These are phyloP conservation scores for Solanum corneliomulleri DNA, from an alignment of 257 asterid genomes.

Conservation along the genomic window DNA sequence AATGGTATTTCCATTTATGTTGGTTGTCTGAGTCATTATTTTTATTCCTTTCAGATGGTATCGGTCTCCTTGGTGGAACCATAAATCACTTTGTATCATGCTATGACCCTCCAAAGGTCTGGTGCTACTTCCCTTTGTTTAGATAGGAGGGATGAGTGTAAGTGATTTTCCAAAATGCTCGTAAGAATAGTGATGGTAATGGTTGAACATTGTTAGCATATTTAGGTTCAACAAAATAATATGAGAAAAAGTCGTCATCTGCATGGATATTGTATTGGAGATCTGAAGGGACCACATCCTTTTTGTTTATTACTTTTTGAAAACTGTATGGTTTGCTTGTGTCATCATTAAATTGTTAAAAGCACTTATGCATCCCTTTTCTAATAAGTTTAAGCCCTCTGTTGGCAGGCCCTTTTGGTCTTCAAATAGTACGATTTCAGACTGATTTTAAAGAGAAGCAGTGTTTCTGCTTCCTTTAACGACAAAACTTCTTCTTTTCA, in stretches of 20 bases:
- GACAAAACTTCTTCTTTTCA: background rate
- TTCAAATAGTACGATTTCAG: background rate
- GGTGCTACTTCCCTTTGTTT: conserved; percentile 4
- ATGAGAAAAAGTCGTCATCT: background rate
- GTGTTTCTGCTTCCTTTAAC: background rate
- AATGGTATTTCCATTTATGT: background rate
- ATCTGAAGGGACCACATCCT: background rate
- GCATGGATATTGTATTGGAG: background rate
- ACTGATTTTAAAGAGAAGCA: background rate
- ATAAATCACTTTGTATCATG: conserved; percentile 72
- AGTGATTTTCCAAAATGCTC: background rate
- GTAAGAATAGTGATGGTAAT: background rate
- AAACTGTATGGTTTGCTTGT: background rate
- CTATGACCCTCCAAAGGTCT: conserved; percentile 84
- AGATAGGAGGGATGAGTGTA: background rate
- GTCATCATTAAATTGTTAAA: background rate
- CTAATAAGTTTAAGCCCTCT: background rate
- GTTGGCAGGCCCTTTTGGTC: background rate
- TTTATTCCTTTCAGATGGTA: conserved; percentile 60
- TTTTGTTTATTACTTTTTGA: background rate
- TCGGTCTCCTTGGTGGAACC: conserved; percentile 95
- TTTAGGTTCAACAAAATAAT: background rate
- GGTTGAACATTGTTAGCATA: background rate
- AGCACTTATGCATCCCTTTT: background rate
- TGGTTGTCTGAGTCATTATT: background rate